Evolutionary conservation across 2,329 filamentous ascomycete genomes (phyloP).

Genomic region (Aspergillus felis): DNA sequence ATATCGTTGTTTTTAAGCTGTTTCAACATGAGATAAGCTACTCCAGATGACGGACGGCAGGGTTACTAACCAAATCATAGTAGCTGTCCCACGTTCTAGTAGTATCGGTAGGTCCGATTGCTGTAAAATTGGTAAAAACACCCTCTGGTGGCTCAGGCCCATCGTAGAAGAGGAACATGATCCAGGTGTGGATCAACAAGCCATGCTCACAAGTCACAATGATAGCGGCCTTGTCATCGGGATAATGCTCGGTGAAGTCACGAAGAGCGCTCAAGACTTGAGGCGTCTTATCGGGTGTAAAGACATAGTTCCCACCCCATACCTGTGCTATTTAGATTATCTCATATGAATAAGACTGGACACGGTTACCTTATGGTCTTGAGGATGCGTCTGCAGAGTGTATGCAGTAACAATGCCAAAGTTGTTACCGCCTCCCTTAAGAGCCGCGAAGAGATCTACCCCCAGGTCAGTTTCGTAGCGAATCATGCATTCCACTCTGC

Average conservation of each 20-base stretch:
- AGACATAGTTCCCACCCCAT: slow-evolving; percentile 49
- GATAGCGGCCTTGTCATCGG: slow-evolving; percentile 58
- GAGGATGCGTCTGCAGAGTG: slow-evolving; percentile 30
- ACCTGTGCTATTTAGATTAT: slow-evolving; percentile 20
- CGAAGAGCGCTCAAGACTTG: slow-evolving; percentile 30
- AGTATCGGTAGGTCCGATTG: slow-evolving; percentile 44
- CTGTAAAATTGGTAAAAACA: slow-evolving; percentile 56
- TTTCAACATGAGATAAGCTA: background rate
- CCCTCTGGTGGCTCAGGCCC: slow-evolving; percentile 50
- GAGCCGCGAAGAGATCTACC: slow-evolving; percentile 38
- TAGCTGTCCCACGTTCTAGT: slow-evolving; percentile 47
- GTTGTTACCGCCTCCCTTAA: slow-evolving; percentile 44
- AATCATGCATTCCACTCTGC: background rate
- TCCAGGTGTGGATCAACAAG: slow-evolving; percentile 51
- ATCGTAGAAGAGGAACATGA: slow-evolving; percentile 62
- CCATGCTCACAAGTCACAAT: slow-evolving; percentile 54
- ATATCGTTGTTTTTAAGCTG: slow-evolving; percentile 42
- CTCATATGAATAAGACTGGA: slow-evolving; percentile 8
- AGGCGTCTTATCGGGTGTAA: slow-evolving; percentile 33
- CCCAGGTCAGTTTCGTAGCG: background rate
- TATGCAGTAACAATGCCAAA: slow-evolving; percentile 44
- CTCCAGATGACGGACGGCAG: background rate
- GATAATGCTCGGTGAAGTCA: slow-evolving; percentile 45
- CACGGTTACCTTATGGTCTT: slow-evolving; percentile 23
- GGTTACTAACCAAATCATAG: slow-evolving; percentile 41